These are phyloP conservation scores for Laguncularia racemosa DNA, from an alignment of 345 rosid species.

Conservation along the genomic window DNA sequence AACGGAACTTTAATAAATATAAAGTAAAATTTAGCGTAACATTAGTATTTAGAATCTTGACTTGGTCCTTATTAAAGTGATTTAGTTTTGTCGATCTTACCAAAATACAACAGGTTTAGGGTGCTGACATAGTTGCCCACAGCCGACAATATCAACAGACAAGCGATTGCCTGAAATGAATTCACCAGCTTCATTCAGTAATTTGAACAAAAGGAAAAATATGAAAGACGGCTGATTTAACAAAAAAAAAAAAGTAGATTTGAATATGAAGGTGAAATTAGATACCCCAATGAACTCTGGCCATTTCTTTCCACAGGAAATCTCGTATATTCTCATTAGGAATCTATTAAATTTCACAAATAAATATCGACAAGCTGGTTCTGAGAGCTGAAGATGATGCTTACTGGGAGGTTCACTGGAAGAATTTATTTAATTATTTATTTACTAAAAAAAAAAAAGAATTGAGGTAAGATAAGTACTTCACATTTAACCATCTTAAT, in stretches of 20 bases:
- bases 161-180: constrained; percentile 26
- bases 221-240: background rate
- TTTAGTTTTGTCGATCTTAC: constrained; percentile 18
- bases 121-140: constrained; percentile 34
- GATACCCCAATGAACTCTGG: constrained; percentile 33
- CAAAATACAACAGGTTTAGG: constrained; percentile 32
- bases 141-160: constrained; percentile 38
- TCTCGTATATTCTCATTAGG: constrained; percentile 24
- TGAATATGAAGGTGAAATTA: background rate
- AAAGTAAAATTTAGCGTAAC: background rate
- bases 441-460: background rate
- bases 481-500: background rate
- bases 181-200: background rate
- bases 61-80: no score
- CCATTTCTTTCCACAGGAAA: constrained; percentile 37
- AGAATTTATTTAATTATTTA: background rate
- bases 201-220: no score
- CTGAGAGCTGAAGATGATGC: constrained; percentile 25
- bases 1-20: background rate
- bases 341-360: constrained; percentile 20
- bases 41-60: no score
- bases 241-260: background rate
- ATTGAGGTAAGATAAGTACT: background rate
- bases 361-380: constrained; percentile 24
- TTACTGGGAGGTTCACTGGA: constrained; percentile 37